phyloP scores from a whole-genome alignment of 768 basidiomycete species.

The Mycena sanguinolenta region DNA sequence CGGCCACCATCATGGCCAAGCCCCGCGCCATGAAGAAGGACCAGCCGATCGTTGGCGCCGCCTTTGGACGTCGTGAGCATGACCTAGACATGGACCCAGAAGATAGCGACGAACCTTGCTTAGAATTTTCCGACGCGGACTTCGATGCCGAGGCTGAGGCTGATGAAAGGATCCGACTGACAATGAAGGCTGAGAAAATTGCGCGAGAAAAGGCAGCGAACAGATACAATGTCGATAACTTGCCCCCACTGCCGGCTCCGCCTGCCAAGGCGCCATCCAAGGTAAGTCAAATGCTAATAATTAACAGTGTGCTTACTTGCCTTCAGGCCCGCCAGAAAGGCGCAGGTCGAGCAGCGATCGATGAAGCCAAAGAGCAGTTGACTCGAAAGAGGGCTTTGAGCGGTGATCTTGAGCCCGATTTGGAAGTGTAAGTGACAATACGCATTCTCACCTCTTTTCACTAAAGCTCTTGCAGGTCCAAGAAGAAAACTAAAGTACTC shows the following conservation, averaged over 20 bases:
- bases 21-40: not conserved
- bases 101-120: constrained; percentile 9
- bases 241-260: not conserved
- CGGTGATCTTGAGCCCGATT: not conserved
- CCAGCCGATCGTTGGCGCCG: not conserved
- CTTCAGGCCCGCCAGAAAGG: not conserved
- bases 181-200: constrained; percentile 1
- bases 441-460: not conserved
- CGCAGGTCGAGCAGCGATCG: not conserved
- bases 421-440: not conserved
- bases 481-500: not conserved
- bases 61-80: constrained; percentile 15
- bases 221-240: not conserved
- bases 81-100: not conserved
- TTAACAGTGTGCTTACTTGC: not conserved
- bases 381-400: not conserved
- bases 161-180: not conserved
- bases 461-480: not conserved
- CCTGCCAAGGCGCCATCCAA: not conserved
- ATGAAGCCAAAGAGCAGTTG: not conserved
- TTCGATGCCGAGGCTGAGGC: constrained; percentile 8
- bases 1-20: not conserved
- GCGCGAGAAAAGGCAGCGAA: not conserved
- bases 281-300: not conserved
- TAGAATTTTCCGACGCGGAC: constrained; percentile 8